phyloP scores from a whole-genome alignment of 2,329 filamentous ascomycete genomes.

The Aspergillus ochraceus region DNA sequence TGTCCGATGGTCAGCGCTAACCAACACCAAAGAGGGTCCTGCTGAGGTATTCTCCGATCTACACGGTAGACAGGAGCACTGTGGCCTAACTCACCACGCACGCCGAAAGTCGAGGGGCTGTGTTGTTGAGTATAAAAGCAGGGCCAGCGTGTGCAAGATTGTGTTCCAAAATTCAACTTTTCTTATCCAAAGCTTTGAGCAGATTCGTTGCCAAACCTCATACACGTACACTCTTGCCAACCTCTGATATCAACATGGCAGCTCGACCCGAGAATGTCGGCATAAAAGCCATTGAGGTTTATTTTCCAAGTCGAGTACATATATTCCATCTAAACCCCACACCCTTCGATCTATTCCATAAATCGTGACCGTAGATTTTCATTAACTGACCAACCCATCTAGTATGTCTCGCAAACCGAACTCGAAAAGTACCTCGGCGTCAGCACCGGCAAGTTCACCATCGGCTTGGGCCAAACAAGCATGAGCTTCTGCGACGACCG shows the following conservation, averaged over 20 bases:
- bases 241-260: slow-evolving; percentile 57
- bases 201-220: not conserved
- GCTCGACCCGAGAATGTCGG: slow-evolving; percentile 81
- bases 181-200: not conserved
- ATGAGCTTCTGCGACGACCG: slow-evolving; percentile 92
- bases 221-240: not conserved
- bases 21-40: not conserved
- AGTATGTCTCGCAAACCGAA: slow-evolving; percentile 83
- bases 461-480: slow-evolving; percentile 85
- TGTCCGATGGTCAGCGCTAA: not conserved
- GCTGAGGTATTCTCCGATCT: not conserved
- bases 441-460: slow-evolving; percentile 80
- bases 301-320: slow-evolving; percentile 80
- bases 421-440: slow-evolving; percentile 86
- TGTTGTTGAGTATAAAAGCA: not conserved
- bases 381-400: slow-evolving; percentile 14
- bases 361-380: not conserved
- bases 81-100: not conserved
- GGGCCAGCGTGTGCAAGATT: not conserved
- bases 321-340: no score
- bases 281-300: slow-evolving; percentile 91
- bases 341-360: no score
- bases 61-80: not conserved
- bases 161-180: not conserved
- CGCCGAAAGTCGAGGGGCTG: not conserved